These are phyloP conservation scores for Endocalyx cinctus DNA, from an alignment of 2,329 filamentous ascomycete genomes.

Conservation along the genomic window DNA sequence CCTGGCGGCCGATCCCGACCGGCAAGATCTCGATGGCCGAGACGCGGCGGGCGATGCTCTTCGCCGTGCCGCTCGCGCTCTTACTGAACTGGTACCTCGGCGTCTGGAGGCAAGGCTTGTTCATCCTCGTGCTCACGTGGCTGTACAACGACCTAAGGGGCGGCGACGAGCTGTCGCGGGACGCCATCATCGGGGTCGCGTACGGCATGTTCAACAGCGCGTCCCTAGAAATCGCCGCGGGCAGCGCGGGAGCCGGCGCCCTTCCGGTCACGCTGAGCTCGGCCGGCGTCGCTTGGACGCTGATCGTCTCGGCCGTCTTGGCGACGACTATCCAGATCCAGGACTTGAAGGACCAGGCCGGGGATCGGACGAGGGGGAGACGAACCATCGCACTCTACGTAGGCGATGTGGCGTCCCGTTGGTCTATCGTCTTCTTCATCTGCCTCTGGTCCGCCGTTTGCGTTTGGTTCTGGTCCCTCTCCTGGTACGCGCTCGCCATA, in stretches of 20 bases:
- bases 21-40: conserved; percentile 17
- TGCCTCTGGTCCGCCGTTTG: conserved; percentile 13
- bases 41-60: conserved; percentile 19
- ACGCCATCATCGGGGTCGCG: conserved; percentile 17
- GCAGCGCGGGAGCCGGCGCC: conserved; percentile 5
- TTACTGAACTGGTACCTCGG: conserved; percentile 15
- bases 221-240: conserved; percentile 17
- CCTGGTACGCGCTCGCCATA: neutral
- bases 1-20: conserved; percentile 22
- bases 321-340: conserved; percentile 23
- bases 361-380: conserved; percentile 17
- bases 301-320: conserved; percentile 18
- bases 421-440: conserved; percentile 13
- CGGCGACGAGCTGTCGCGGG: conserved; percentile 17
- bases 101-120: conserved; percentile 14
- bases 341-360: conserved; percentile 20
- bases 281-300: conserved; percentile 15
- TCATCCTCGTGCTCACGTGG: conserved; percentile 18
- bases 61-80: conserved; percentile 15
- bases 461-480: conserved; percentile 12
- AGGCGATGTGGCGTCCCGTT: conserved; percentile 15
- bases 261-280: too few species aligned
- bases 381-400: conserved; percentile 18
- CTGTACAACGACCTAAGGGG: conserved; percentile 23
- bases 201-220: conserved; percentile 20